Conservation (phyloP, 163 green algal genomes). For the Scenedesmus sp. region DNA sequence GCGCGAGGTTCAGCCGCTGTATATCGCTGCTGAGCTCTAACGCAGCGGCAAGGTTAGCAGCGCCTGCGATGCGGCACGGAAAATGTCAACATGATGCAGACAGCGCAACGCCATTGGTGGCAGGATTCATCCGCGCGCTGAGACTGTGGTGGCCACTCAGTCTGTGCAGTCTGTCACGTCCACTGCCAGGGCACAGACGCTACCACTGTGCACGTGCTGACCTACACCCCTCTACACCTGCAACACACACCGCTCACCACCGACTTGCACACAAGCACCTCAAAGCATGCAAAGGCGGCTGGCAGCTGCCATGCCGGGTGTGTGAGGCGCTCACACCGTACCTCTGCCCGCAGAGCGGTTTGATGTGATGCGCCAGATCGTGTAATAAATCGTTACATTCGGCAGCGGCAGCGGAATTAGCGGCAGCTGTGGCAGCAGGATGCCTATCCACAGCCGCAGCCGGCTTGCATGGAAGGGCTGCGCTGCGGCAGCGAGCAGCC, state of each 20-base stretch:
- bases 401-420: slow-evolving; percentile 52
- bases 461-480: slow-evolving; percentile 32
- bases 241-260: too few species aligned
- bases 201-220: too few species aligned
- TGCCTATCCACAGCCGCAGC: not conserved
- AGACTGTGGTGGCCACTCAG: too few species aligned
- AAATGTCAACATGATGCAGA: too few species aligned
- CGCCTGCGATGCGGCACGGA: slow-evolving; percentile 24
- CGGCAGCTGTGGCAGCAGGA: slow-evolving; percentile 39
- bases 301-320: not conserved
- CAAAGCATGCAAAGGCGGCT: too few species aligned
- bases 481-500: slow-evolving; percentile 34
- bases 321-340: not conserved
- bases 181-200: too few species aligned
- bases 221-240: too few species aligned
- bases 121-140: too few species aligned
- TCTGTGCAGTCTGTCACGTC: too few species aligned
- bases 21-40: slow-evolving; percentile 8
- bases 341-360: slow-evolving; percentile 37
- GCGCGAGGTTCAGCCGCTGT: slow-evolving; percentile 42
- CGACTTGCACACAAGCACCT: too few species aligned
- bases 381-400: slow-evolving; percentile 55
- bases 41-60: not conserved
- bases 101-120: not conserved
- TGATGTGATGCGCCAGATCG: slow-evolving; percentile 32